These are phyloP conservation scores for Claviceps humidiphila DNA, from an alignment of 2,329 filamentous ascomycete species.

Conservation along the genomic window DNA sequence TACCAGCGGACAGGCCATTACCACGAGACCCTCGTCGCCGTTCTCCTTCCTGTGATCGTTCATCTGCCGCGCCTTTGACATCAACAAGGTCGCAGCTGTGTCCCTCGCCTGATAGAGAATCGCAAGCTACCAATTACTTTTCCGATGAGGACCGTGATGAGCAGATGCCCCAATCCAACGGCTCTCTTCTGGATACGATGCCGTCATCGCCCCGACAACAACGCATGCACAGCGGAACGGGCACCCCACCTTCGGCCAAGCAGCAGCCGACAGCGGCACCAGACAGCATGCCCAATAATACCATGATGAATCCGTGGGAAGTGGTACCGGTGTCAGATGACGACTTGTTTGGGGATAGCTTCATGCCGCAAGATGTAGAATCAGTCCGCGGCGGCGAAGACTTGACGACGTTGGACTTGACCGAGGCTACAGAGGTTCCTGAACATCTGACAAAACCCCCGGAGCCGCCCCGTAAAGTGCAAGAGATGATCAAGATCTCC, in stretches of 20 bases:
- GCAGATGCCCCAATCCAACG: conserved; percentile 12
- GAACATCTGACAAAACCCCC: conserved; percentile 28
- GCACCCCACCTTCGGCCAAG: conserved; percentile 12
- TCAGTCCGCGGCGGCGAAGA: conserved; percentile 10
- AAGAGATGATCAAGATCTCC: conserved; percentile 38
- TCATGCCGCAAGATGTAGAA: neutral
- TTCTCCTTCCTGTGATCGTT: conserved; percentile 6
- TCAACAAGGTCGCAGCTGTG: conserved; percentile 9
- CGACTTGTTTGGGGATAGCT: conserved; percentile 16
- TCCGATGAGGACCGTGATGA: conserved; percentile 18
- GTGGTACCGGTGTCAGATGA: conserved; percentile 9
- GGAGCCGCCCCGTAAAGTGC: conserved; percentile 18
- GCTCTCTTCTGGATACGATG: conserved; percentile 19
- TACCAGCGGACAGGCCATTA: neutral
- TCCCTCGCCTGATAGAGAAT: conserved; percentile 10
- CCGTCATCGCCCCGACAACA: conserved; percentile 7
- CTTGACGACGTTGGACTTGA: conserved; percentile 21
- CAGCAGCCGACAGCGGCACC: conserved; percentile 13
- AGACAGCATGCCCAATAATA: neutral
- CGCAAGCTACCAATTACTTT: conserved; percentile 13
- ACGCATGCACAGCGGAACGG: neutral
- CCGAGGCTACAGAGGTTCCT: conserved; percentile 30
- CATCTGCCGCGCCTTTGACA: conserved; percentile 11
- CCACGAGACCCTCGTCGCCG: conserved; percentile 5
- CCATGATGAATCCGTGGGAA: neutral